Base-by-base conservation (phyloP, 257 asterid species). In the Anisodus acutangulus region DNA sequence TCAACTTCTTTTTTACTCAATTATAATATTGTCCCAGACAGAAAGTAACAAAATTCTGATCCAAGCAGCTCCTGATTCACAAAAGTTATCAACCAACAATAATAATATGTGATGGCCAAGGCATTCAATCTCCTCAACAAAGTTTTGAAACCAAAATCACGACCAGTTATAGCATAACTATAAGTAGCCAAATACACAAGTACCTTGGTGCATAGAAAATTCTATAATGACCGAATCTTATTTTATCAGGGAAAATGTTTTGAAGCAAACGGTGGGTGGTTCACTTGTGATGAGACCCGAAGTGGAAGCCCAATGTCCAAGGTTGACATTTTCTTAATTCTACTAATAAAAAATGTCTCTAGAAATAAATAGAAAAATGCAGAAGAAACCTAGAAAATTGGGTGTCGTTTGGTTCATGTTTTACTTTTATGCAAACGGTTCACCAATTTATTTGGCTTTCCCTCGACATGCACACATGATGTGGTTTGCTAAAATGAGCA, bases 271-370 rank as follows among this genome's bases (percentile, higher is more conserved):
- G 15, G 31, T 16, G 55, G 35, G 55, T 70, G 1, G 22, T 16
- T 16, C 78, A 70, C 78, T 70, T 68, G 16, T 39, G 78, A 41
- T 74, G n/a, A 22, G 59, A 26, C 81, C 81, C 17, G 13, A 74
- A 49, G 81, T 22, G 63, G 59, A 22, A 12, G 81, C 10, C 59
- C 7, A 76, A 76, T 76, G 41, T 12, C 81, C 81, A 22, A 6
- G 8, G 35, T 6, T 49, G 62, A 76, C 13, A 51, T 76, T 76
- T 72, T 72, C 60, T 72, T 51, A 31, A 53, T 12, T 22, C 81
- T 76, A 51, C n/a, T 76, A 19, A 10, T 47, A 12, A 15, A 16
- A 12, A 76, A 22, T 76, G 22, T 49, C 63, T 74, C 17, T 76
- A 49, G 22, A 76, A 76, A 76, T 13, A 67, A 35, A 35, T 31